A percentile compares a stretch with the other conserved stretches of the same genome.
These are phyloP conservation scores for Magnaporthales sp. DNA, from an alignment of 2,329 filamentous ascomycete species.

Conservation along the genomic window DNA sequence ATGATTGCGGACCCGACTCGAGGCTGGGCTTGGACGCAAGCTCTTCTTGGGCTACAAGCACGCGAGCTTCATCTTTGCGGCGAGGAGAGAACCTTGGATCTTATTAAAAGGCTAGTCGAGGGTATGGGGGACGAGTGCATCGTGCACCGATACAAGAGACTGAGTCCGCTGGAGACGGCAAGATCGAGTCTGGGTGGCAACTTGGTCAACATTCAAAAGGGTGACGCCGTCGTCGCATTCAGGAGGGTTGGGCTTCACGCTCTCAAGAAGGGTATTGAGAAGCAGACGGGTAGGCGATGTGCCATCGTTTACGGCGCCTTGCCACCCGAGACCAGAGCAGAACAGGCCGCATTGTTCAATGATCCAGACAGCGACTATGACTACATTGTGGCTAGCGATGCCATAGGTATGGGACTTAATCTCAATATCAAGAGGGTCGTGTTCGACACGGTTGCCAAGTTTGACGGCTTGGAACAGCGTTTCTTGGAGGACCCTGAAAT, in stretches of 20 bases:
- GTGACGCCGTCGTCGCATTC: conserved; percentile 85
- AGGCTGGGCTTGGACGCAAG: conserved; percentile 92
- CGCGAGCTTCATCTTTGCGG: conserved; percentile 90
- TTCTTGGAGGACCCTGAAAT: conserved; percentile 65
- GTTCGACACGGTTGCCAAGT: conserved; percentile 72
- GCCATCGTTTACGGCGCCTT: conserved; percentile 90
- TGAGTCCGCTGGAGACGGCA: conserved; percentile 69
- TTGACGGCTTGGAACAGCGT: conserved; percentile 48
- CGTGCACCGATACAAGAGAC: conserved; percentile 73
- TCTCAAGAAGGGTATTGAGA: conserved; percentile 71
- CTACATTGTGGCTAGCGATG: conserved; percentile 67
- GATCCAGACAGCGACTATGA: conserved; percentile 94
- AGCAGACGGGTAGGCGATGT: conserved; percentile 65
- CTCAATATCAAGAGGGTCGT: conserved; percentile 85
- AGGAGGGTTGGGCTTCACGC: conserved; percentile 74
- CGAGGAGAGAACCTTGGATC: conserved; percentile 70
- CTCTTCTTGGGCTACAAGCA: conserved; percentile 77
- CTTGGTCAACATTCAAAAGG: conserved; percentile 65
- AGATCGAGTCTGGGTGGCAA: conserved; percentile 52
- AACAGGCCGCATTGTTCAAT: conserved; percentile 90
- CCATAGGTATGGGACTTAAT: conserved; percentile 96
- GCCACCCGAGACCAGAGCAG: conserved; percentile 84
- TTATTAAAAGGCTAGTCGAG: conserved; percentile 71
- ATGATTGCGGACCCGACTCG: conserved; percentile 79
- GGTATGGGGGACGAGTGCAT: conserved; percentile 74